Evolutionary conservation across 768 basidiomycete genomes (phyloP), one percentile per base, ranked within the genome.

Genomic region (Termitomyces sp.): DNA sequence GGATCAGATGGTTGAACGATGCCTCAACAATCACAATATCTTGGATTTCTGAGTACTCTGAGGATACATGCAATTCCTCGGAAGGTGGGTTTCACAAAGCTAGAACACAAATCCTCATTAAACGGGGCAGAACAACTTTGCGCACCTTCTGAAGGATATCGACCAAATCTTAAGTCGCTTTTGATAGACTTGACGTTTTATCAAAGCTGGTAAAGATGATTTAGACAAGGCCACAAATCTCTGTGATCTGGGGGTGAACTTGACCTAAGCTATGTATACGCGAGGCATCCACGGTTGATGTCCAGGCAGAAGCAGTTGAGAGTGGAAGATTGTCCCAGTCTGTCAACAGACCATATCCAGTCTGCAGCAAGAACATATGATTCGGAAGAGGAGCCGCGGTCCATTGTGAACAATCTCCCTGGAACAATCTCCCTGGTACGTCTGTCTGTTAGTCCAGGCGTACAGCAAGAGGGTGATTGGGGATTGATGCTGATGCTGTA

Each of bases 111-210:
- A n/a, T n/a, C n/a, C n/a, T n/a, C n/a, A n/a, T n/a, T n/a, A n/a
- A n/a, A n/a, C n/a, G 31, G 31, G 31, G 8, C 5, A 40, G 44
- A 43, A n/a, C 17, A 14, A 55, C 9, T 35, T 50, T 31, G n/a
- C 42, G 15, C 45, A 69, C 68, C 54, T 63, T 63, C 55, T 69
- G 67, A 6, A 69, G 45, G 21, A 68, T 44, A 53, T 68, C 57
- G 26, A 69, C 58, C 21, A 65, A 17, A 5, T 53, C 57, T 40
- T 66, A 60, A 6, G 64, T 62, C 1, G 31, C 49, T 54, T 50
- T 44, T 31, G 3, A 66, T 40, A 44, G 64, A 54, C 10, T 40
- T 37, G 6, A 56, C 50, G 31, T 66, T 26, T 51, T 55, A 8
- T 50, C 35, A n/a, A 33, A 15, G n/a, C 58, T 52, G 14, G 47